These are phyloP conservation scores for Cytospora leucostoma DNA, from an alignment of 2,329 filamentous ascomycete species.

Conservation along the genomic window DNA sequence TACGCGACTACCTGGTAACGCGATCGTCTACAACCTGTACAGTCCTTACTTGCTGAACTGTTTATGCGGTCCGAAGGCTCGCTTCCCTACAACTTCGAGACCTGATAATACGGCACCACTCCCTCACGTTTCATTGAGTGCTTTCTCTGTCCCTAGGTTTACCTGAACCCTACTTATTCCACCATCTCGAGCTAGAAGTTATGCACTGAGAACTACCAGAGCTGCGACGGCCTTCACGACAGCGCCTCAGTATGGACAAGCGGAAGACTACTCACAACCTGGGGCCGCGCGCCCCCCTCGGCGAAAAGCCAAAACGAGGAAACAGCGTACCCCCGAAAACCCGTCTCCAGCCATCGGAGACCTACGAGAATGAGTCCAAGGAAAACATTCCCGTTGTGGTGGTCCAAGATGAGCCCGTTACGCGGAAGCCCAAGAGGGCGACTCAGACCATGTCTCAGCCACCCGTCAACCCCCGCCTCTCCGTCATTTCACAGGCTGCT, in stretches of 20 bases:
- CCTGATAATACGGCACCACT: not conserved
- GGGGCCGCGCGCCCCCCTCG: constrained; percentile 18
- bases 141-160: not conserved
- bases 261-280: constrained; percentile 8
- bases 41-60: constrained; percentile 11
- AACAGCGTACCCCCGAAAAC: constrained; percentile 17
- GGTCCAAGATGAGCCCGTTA: constrained; percentile 4
- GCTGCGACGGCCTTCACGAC: not conserved
- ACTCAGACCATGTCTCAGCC: constrained; percentile 14
- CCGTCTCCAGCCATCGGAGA: constrained; percentile 4
- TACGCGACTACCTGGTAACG: not conserved
- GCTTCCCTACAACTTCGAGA: not conserved
- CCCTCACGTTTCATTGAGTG: not conserved
- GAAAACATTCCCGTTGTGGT: constrained; percentile 21
- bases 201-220: constrained; percentile 16
- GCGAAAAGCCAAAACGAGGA: constrained; percentile 20
- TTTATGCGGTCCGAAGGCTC: constrained; percentile 7
- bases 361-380: constrained; percentile 24
- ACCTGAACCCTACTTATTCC: not conserved
- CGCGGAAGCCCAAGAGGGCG: constrained; percentile 9
- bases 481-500: constrained; percentile 38
- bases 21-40: not conserved
- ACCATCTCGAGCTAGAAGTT: constrained; percentile 1
- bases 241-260: constrained; percentile 20
- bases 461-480: constrained; percentile 35